phyloP scores from a whole-genome alignment of 1,284 basidiomycete genomes.

The Abortiporus biennis region DNA sequence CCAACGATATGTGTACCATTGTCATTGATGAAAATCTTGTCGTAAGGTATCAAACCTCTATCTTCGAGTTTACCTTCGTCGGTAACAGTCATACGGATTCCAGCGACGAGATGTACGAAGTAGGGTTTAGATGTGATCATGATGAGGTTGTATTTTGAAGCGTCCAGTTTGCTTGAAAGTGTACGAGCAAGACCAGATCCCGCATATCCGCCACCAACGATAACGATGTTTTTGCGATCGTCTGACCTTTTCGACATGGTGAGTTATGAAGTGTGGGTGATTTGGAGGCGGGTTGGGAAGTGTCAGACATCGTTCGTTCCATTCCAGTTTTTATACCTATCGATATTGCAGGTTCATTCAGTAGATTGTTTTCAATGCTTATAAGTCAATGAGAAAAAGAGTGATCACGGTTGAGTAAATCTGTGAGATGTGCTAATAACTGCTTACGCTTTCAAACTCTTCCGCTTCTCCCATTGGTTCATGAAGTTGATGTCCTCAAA shows the following conservation, averaged over 20 bases:
- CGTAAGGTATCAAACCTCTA: constrained; percentile 30
- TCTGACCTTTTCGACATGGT: constrained; percentile 20
- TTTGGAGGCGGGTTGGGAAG: no score
- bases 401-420: no score
- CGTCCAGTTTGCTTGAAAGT: constrained; percentile 28
- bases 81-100: constrained; percentile 28
- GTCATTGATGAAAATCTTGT: constrained; percentile 39
- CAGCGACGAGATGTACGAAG: constrained; percentile 26
- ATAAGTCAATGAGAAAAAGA: no score
- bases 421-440: no score
- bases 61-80: constrained; percentile 27
- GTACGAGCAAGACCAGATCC: constrained; percentile 24
- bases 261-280: no score
- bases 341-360: no score
- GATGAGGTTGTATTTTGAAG: constrained; percentile 25
- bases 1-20: constrained; percentile 42
- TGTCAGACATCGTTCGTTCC: no score
- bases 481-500: no score
- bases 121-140: constrained; percentile 30
- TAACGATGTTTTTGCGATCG: constrained; percentile 27
- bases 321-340: no score
- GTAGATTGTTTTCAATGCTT: no score
- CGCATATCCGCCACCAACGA: constrained; percentile 32
- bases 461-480: no score
- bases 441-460: no score